Conservation (phyloP, 2,329 filamentous ascomycete genomes). For the Chaetomium strumarium region DNA sequence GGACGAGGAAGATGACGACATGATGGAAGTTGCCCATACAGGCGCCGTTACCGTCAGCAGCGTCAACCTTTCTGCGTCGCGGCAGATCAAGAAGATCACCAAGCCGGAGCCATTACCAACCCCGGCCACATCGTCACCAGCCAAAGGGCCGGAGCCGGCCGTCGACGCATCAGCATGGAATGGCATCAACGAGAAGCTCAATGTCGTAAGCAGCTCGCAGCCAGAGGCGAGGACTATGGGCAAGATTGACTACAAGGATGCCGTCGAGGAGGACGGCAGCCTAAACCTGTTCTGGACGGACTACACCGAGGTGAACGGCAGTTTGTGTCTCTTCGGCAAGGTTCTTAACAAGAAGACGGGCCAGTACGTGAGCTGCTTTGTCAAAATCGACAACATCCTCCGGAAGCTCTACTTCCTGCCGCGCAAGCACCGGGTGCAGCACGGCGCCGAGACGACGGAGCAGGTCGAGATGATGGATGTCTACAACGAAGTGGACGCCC, state of each 20-base stretch:
- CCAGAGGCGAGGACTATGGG: slow-evolving; percentile 60
- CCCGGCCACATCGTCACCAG: slow-evolving; percentile 71
- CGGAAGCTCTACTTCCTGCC: slow-evolving; percentile 92
- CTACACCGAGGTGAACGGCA: slow-evolving; percentile 88
- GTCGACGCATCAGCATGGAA: slow-evolving; percentile 87
- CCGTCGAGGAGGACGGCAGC: slow-evolving; percentile 89
- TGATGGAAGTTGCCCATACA: slow-evolving; percentile 81
- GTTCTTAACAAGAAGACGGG: slow-evolving; percentile 82
- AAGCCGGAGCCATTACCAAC: slow-evolving; percentile 63
- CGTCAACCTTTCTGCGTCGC: slow-evolving; percentile 78
- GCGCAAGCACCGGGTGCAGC: slow-evolving; percentile 52
- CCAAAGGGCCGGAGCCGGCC: slow-evolving; percentile 50
- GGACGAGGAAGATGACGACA: slow-evolving; percentile 70
- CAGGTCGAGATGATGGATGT: slow-evolving; percentile 83
- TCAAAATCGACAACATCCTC: slow-evolving; percentile 91
- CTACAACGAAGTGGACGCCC: slow-evolving; percentile 77
- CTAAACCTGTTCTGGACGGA: slow-evolving; percentile 96
- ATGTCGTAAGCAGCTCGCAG: slow-evolving; percentile 71
- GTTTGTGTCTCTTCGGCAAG: slow-evolving; percentile 90
- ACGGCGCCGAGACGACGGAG: slow-evolving; percentile 65
- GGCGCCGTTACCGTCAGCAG: slow-evolving; percentile 62
- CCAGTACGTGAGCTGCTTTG: slow-evolving; percentile 81
- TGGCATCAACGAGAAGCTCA: slow-evolving; percentile 75
- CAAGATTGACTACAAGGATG: slow-evolving; percentile 77
- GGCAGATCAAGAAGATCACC: slow-evolving; percentile 68